Evolutionary conservation across 2,329 filamentous ascomycete species (phyloP), one percentile per base, ranked within the genome.

Genomic region (Colletotrichum caudatum): DNA sequence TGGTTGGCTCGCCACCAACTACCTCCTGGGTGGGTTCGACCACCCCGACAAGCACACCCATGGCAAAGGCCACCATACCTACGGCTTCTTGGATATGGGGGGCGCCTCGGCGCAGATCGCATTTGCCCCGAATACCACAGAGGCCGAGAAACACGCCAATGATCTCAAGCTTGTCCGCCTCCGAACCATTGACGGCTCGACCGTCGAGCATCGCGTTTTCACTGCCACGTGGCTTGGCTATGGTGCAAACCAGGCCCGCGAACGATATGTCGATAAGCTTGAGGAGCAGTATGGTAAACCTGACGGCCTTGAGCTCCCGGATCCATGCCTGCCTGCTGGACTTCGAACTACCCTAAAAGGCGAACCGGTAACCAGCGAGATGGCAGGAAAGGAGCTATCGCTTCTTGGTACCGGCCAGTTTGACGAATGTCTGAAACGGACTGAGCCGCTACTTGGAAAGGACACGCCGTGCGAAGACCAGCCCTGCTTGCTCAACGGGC

Each of bases 61-160:
- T 80, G 94, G 94, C 64, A 94, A 97, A 75, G 90, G 89, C 35
- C 96, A 98, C 79, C 93, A 95, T 78, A 99, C 96, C 0, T 99
- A 98, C 80, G 96, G 96, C 0, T 99, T 99, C 78, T 84, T 99
- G 72, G 96, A 99, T 79, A 99, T 99, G 97, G 96, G 96, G 61
- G 96, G 96, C 63, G 96, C 96, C 35, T 98, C 95, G 0, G 95
- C 96, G 20, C 96, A 99, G 82, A 98, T 99, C 78, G 96, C 97
- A 0, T 99, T 99, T 81, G 95, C 95, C 2, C 96, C 96, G 1
- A 99, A 99, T 81, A 84, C 88, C 5, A 98, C 96, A 1, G 96
- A 99, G 80, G 91, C 94, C 1, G 89, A 91, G 77, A 96, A 94
- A 78, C 97, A 99, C 80, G 92, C 94, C 0, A 89, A 98, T 73